These are phyloP conservation scores for Botrytis elliptica DNA, from an alignment of 2,329 filamentous ascomycete species.

Conservation along the genomic window DNA sequence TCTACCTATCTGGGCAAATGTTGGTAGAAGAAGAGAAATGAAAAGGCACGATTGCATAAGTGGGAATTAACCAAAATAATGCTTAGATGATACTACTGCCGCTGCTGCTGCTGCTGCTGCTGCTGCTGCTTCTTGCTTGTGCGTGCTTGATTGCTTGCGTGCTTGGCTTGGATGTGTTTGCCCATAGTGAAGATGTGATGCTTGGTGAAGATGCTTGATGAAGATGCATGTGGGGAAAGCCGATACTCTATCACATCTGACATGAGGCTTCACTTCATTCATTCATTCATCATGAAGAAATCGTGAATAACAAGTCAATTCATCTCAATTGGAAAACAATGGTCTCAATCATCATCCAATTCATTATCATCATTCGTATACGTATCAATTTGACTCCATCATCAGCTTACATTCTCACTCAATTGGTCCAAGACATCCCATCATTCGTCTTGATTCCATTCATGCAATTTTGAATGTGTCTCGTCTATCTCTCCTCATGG, in stretches of 20 bases:
- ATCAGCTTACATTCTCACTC: background rate
- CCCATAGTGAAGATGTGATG: background rate
- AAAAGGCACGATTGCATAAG: background rate
- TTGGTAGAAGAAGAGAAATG: background rate
- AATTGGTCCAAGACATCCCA: conserved; percentile 17
- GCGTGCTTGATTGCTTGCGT: background rate
- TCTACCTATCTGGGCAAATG: background rate
- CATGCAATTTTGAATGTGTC: conserved; percentile 12
- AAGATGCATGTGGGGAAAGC: conserved; percentile 3
- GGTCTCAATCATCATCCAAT: background rate
- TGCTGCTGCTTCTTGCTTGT: background rate
- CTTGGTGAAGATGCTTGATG: background rate
- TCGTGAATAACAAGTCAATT: background rate
- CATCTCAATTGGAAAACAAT: background rate
- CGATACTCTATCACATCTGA: background rate
- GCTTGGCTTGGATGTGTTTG: background rate
- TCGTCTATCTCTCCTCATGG: background rate
- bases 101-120: too few relatives aligned
- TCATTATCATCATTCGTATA: conserved; percentile 8
- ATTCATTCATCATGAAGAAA: background rate
- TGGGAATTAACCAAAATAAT: background rate
- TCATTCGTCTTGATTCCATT: conserved; percentile 1
- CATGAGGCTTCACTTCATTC: background rate
- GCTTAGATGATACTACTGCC: background rate
- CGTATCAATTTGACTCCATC: conserved; percentile 16